Base-by-base conservation (phyloP, 129 eudicot genomes). In the Lonicera japonica region DNA sequence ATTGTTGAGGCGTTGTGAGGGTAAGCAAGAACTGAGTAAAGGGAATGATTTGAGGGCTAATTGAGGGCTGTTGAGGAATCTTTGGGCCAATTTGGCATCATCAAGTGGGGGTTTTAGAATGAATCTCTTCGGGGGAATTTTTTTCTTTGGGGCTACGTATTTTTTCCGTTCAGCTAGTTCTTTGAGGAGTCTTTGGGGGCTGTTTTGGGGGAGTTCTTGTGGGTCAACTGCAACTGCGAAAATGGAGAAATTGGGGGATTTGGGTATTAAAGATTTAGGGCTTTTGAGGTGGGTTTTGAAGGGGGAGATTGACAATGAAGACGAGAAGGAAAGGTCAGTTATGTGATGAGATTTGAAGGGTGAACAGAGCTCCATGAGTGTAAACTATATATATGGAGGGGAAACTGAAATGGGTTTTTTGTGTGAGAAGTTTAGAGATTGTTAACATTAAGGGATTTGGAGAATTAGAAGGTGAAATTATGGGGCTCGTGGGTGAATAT, bases 41-140 rank as follows among this genome's bases (percentile, higher is more conserved):
- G 99, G 99, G 69, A 94, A 94, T 6, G 88, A 70, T 55, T 94
- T 94, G 18, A 94, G 77, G 8, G 99, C 85, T 64, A 94, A 65
- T 51, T 94, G 99, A 0, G 99, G 99, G 60, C 94, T 88, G 66
- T 94, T 88, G 21, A 94, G 87, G 64, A 94, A 94, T 50, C 95
- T 83, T 68, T 85, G 85, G 13, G 96, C 96, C 57, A 94, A 58
- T 75, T 67, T 85, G 0, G 83, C 80, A 41, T 94, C 99, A 41
- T 94, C 99, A 63, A 94, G 67, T 8, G 99, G 99, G 58, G 99
- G 99, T 73, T 77, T 94, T 8, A 94, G 86, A 21, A 94, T 83
- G 69, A 75, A 94, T 72, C 86, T 65, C 17, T 76, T 88, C 0
- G 99, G 96, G 71, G 96, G 99, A 17, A 81, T 38, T 70, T 72